phyloP scores from a whole-genome alignment of 129 eudicot genomes.

The Ambrosia artemisiifolia region DNA sequence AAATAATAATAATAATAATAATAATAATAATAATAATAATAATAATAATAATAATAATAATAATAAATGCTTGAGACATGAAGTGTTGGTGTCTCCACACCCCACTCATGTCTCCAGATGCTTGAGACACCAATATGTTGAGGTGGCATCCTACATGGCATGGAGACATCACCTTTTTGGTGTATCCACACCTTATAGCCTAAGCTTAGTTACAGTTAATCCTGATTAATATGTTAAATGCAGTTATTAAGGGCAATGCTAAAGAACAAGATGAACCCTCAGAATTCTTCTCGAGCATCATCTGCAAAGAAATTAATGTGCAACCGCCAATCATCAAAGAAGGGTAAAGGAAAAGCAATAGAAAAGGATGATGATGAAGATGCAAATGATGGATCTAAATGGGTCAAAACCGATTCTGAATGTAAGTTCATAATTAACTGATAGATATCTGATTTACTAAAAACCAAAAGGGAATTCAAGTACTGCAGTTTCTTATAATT shows the following conservation, averaged over 20 bases:
- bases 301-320: conserved; percentile 44
- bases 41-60: too few relatives aligned
- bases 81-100: too few relatives aligned
- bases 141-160: too few relatives aligned
- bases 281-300: conserved; percentile 45
- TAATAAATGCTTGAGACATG: too few relatives aligned
- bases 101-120: too few relatives aligned
- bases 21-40: too few relatives aligned
- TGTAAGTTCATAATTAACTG: conserved; percentile 38
- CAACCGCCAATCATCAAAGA: conserved; percentile 28
- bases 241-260: conserved; percentile 91
- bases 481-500: conserved; percentile 13
- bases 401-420: conserved; percentile 96
- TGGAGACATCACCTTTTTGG: too few relatives aligned
- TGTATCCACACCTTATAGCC: too few relatives aligned
- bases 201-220: not conserved
- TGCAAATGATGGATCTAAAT: conserved; percentile 52
- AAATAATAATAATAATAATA: too few relatives aligned
- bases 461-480: not conserved
- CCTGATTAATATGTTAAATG: not conserved
- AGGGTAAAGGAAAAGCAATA: conserved; percentile 39
- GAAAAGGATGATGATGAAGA: conserved; percentile 45
- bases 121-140: too few relatives aligned
- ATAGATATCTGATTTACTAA: too few relatives aligned
- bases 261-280: conserved; percentile 63